These are phyloP conservation scores for Aspergillus hancockii DNA, from an alignment of 495 filamentous ascomycete species.

Conservation along the genomic window DNA sequence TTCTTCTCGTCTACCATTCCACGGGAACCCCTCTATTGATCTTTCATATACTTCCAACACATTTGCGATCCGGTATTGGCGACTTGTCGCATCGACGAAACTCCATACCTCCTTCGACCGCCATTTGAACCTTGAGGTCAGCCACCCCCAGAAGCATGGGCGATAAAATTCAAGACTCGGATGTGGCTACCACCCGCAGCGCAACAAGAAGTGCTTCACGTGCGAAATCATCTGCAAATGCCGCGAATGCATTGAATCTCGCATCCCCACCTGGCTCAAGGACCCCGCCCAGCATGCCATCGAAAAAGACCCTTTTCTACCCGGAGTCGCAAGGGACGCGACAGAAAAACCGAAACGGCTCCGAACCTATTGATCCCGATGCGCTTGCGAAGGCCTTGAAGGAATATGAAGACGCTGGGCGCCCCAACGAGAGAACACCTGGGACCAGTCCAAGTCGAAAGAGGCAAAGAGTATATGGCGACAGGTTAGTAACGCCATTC, in stretches of 20 bases:
- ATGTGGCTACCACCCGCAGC: conserved; percentile 15
- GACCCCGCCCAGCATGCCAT: conserved; percentile 46
- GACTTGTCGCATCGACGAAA: conserved; percentile 26
- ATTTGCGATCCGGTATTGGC: conserved; percentile 18
- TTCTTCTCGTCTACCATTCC: no score
- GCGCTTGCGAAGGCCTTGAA: conserved; percentile 65
- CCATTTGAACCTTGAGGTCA: conserved; percentile 14
- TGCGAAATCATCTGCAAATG: conserved; percentile 21
- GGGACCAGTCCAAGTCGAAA: conserved; percentile 82
- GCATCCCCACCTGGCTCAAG: conserved; percentile 45
- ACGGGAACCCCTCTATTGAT: not conserved
- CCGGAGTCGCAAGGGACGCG: conserved; percentile 32
- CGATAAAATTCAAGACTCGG: conserved; percentile 21
- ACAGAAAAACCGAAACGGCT: conserved; percentile 37
- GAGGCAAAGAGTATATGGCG: conserved; percentile 81
- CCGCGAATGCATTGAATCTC: conserved; percentile 31
- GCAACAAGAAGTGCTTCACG: conserved; percentile 15
- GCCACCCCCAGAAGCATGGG: conserved; percentile 21
- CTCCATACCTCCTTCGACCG: conserved; percentile 21
- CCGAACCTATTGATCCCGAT: conserved; percentile 60
- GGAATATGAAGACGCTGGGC: conserved; percentile 62
- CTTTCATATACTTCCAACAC: conserved; percentile 8
- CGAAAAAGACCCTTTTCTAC: conserved; percentile 43
- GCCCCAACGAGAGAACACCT: conserved; percentile 67
- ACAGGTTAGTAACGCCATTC: conserved; percentile 57